phyloP scores from a whole-genome alignment of 257 asterid species.

The Gentiana dahurica region DNA sequence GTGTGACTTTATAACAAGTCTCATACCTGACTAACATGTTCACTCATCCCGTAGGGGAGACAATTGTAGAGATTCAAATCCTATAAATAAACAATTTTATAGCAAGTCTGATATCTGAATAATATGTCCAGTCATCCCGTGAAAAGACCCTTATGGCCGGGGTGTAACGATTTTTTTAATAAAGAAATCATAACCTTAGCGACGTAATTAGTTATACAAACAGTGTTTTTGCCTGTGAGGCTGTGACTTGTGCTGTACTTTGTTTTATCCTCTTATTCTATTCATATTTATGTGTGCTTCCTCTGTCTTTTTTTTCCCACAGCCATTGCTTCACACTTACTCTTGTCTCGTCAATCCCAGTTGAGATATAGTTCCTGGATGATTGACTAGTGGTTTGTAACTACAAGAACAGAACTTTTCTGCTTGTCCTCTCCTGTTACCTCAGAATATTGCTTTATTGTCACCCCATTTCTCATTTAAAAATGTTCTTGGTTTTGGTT shows the following conservation, averaged over 20 bases:
- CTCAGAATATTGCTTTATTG: conserved; percentile 33
- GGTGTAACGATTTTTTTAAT: too few relatives aligned
- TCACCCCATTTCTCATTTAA: conserved; percentile 16
- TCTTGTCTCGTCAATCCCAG: conserved; percentile 32
- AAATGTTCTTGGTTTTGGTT: conserved; percentile 9
- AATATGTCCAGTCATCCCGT: too few relatives aligned
- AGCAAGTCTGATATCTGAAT: too few relatives aligned
- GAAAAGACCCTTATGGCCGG: too few relatives aligned
- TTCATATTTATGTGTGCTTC: conserved; percentile 20
- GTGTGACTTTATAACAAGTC: too few relatives aligned
- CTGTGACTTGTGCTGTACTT: not conserved
- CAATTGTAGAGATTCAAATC: too few relatives aligned
- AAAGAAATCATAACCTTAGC: too few relatives aligned
- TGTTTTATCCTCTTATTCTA: conserved; percentile 13
- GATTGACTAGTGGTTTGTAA: conserved; percentile 26
- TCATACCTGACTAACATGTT: too few relatives aligned
- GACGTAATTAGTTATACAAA: too few relatives aligned
- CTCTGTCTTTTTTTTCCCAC: conserved; percentile 10
- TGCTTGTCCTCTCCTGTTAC: conserved; percentile 38
- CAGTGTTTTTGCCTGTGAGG: too few relatives aligned
- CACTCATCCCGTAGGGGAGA: too few relatives aligned
- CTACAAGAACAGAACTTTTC: conserved; percentile 50
- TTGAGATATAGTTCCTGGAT: conserved; percentile 23
- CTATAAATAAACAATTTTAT: too few relatives aligned
- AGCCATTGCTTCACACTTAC: conserved; percentile 44